phyloP scores from a whole-genome alignment of 805 yeast species.

The Candida cerambycidarum region DNA sequence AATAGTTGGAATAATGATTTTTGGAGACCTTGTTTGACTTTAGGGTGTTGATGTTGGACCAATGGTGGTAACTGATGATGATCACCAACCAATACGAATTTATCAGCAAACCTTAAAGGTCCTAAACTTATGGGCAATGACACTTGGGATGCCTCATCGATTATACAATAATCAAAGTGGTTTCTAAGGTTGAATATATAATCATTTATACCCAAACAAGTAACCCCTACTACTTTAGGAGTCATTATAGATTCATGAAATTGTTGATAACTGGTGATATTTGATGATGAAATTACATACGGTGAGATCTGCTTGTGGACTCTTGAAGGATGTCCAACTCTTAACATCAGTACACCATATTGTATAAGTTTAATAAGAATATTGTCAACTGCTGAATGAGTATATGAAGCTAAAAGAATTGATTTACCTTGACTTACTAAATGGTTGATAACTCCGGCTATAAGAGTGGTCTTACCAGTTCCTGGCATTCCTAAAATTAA shows the following conservation, averaged over 20 bases:
- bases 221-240: constrained; percentile 81
- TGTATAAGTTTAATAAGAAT: constrained; percentile 68
- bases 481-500: constrained; percentile 97
- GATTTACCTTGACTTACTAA: constrained; percentile 62
- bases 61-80: constrained; percentile 92
- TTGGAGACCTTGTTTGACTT: constrained; percentile 67
- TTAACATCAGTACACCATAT: constrained; percentile 43
- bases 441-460: constrained; percentile 67
- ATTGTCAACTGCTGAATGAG: constrained; percentile 96
- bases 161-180: constrained; percentile 85
- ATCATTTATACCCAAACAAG: constrained; percentile 77
- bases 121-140: constrained; percentile 90
- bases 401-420: constrained; percentile 79
- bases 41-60: constrained; percentile 56
- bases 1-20: constrained; percentile 73
- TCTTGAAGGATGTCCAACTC: constrained; percentile 63
- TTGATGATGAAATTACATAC: constrained; percentile 46
- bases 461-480: constrained; percentile 72
- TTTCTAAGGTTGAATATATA: constrained; percentile 52
- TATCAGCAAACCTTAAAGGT: constrained; percentile 74
- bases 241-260: constrained; percentile 47
- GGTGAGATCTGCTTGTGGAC: constrained; percentile 62
- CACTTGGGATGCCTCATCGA: constrained; percentile 96
- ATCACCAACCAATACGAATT: constrained; percentile 93
- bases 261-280: constrained; percentile 42